Base-by-base conservation (phyloP, 2,329 filamentous ascomycete genomes). In the Fusarium lateritium region DNA sequence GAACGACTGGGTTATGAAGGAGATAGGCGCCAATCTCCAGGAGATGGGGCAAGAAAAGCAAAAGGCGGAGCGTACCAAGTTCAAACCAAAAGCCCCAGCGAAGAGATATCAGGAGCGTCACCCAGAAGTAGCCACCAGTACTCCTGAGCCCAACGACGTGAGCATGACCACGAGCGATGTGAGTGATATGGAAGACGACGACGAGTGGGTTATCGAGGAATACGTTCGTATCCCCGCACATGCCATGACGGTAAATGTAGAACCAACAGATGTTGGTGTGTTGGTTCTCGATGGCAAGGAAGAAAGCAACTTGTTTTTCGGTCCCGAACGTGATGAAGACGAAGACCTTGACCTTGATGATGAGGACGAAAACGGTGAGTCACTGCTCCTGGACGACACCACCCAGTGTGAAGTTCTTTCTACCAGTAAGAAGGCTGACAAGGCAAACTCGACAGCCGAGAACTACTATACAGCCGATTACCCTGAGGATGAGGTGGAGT, bases 401-500 rank as follows among this genome's bases (percentile, higher is more conserved):
- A 53, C 34, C 62, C 26, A 59, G 40, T 44, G 31, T 49, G 47
- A 54, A 26, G 47, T 43, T 8, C 17, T 19, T 56, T 36, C 15
- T 17, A 13, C 33, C n/a, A 43, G 36, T 19, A n/a, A 44, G 6
- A 34, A 67, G 38, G 31, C 71, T 74, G 58, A 70, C 51, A 56
- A 57, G 57, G 45, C 66, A 65, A 31, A 38, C 13, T 44, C 22
- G 11, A 17, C 63, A 90, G 91, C 92, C 36, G 92, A 94, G 76
- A 91, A 93, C 73, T 90, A 93, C 78, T 94, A 94, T 75, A 89
- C 89, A 5, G 90, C 91, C 55, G 92, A 94, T 76, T 94, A 94
- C 71, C 92, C 92, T 1, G 92, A 94, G 65, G 92, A 94, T 55
- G 92, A 94, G 76, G 85, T 94, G 15, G 90, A 88, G 44, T 90